Evolutionary conservation across 2,329 filamentous ascomycete genomes (phyloP), one percentile per base, ranked within the genome.

Genomic region (Phyllosticta citriasiana): DNA sequence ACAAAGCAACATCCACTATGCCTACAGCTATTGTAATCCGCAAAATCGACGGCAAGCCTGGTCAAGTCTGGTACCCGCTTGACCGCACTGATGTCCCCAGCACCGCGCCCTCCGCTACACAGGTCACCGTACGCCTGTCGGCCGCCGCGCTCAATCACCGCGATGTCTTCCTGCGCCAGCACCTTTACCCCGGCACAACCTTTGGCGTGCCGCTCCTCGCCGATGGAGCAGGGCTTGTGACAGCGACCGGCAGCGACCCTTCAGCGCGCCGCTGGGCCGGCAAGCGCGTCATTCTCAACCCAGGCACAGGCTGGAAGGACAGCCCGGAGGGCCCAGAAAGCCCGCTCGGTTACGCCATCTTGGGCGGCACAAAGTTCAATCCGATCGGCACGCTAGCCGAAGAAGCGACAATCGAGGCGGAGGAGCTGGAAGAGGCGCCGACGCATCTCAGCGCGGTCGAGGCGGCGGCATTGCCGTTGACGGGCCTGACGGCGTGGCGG

Each of bases 81-180:
- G 71, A 73, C 33, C 71, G 70, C 40, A 71, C 73, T 54, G 67
- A 66, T 3, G 69, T 71, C 6, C 67, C 66, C 0, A 64, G 64
- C 2, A 68, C 67, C 5, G 63, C 66, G 10, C 72, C 72, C 33
- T 67, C 67, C 16, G 79, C 59, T 2, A 35, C 79, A 64, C 82
- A 97, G 72, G 79, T 96, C 66, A 79, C 95, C 6, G 78, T 97
- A 64, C 85, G 84, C 69, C 79, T 97, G 70, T 82, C 83, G 40
- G 89, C 91, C 57, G 89, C 83, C 1, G 88, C 93, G 14, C 85
- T 97, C 57, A 97, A 97, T 79, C 94, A 97, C 78, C 88, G 92
- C 68, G 94, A 97, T 74, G 84, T 96, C 67, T 97, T 97, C 78
- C 88, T 96, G 75, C 89, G 93, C 60, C 91, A 94, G 74, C 88